Evolutionary conservation across 1,139 yeast genomes (phyloP).

Genomic region (Hyphopichia fennica): DNA sequence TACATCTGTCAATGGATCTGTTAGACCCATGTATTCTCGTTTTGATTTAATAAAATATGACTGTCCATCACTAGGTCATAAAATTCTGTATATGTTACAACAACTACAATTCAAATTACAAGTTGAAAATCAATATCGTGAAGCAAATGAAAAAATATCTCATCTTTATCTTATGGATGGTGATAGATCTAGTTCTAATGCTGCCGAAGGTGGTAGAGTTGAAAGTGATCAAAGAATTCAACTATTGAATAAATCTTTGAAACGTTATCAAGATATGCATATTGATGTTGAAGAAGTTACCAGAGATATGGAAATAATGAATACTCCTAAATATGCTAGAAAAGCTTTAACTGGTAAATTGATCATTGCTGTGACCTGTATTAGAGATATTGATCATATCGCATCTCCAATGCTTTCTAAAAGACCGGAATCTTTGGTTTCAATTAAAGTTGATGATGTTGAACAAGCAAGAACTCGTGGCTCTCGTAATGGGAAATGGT

Average conservation of each 20-base stretch:
- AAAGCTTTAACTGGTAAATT: conserved; percentile 83
- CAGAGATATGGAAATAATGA: conserved; percentile 62
- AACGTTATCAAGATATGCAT: conserved; percentile 87
- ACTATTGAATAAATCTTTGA: conserved; percentile 76
- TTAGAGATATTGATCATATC: conserved; percentile 90
- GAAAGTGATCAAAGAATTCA: conserved; percentile 88
- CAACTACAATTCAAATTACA: conserved; percentile 90
- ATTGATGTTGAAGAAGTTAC: conserved; percentile 66
- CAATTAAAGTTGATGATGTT: conserved; percentile 84
- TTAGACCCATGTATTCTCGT: conserved; percentile 54
- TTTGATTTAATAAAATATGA: conserved; percentile 87
- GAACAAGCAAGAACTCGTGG: conserved; percentile 74
- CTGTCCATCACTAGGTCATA: conserved; percentile 93
- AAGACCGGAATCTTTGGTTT: conserved; percentile 76
- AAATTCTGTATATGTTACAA: conserved; percentile 93
- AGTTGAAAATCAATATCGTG: conserved; percentile 90
- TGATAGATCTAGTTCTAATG: conserved; percentile 79
- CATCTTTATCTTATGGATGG: conserved; percentile 88
- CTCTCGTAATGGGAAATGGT: conserved; percentile 79
- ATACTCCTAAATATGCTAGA: conserved; percentile 69
- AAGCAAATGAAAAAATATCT: conserved; percentile 86
- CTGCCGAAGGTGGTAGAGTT: conserved; percentile 82
- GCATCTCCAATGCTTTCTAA: conserved; percentile 77
- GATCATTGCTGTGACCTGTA: conserved; percentile 66
- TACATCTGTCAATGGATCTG: conserved; percentile 9